Percentiles rank a stretch among this genome's conserved stretches.
These are phyloP conservation scores for Trichophyton schoenleinii DNA, from an alignment of 2,329 filamentous ascomycete genomes.

Conservation along the genomic window DNA sequence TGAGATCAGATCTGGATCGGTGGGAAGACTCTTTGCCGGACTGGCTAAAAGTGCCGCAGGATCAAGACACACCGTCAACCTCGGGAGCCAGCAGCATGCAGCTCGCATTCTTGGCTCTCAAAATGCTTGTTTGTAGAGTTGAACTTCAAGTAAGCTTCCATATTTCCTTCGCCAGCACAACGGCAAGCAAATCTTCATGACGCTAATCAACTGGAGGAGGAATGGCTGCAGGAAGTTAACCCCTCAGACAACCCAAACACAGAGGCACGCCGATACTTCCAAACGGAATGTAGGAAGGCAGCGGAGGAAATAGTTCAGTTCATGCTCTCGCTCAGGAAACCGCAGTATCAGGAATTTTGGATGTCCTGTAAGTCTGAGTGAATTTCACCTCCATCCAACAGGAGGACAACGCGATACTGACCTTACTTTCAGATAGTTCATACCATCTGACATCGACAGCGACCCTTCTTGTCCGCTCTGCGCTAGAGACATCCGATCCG, in stretches of 20 bases:
- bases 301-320: slow-evolving; percentile 39
- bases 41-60: slow-evolving; percentile 28
- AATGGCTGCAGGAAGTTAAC: slow-evolving; percentile 27
- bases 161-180: slow-evolving; percentile 8
- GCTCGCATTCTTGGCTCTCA: slow-evolving; percentile 33
- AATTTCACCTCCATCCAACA: neutral
- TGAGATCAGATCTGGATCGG: slow-evolving; percentile 33
- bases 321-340: slow-evolving; percentile 34
- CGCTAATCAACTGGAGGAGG: slow-evolving; percentile 2
- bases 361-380: slow-evolving; percentile 29
- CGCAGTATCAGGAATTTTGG: slow-evolving; percentile 43
- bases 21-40: slow-evolving; percentile 36
- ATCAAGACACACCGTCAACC: slow-evolving; percentile 23
- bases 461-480: slow-evolving; percentile 41
- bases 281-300: slow-evolving; percentile 33
- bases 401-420: neutral
- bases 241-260: slow-evolving; percentile 29
- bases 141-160: slow-evolving; percentile 32
- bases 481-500: slow-evolving; percentile 39
- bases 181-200: neutral
- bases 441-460: slow-evolving; percentile 43
- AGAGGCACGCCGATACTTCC: slow-evolving; percentile 39
- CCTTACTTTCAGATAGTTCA: slow-evolving; percentile 30
- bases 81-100: slow-evolving; percentile 35
- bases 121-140: slow-evolving; percentile 37